Percentiles rank a stretch among this genome's conserved stretches.
These are phyloP conservation scores for Herpetomonas samuelpessoai DNA, from an alignment of 208 protist genomes.

Conservation along the genomic window DNA sequence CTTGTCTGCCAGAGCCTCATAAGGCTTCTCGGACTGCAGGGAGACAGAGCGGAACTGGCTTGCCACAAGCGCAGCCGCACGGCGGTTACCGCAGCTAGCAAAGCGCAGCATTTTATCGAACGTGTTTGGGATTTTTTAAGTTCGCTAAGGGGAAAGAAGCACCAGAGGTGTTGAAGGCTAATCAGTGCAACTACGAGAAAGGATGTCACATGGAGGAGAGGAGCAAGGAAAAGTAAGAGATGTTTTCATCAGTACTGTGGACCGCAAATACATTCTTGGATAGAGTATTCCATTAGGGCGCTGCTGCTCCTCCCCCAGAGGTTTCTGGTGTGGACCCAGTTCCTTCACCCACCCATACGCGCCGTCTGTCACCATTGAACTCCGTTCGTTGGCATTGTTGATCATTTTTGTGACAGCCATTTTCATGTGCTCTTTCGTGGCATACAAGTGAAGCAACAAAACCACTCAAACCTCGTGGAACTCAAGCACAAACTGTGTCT, in stretches of 20 bases:
- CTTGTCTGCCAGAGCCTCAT: constrained; percentile 75
- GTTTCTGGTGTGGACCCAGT: no score
- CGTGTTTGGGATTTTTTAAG: background rate
- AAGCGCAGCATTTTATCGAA: constrained; percentile 27
- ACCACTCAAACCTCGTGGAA: constrained; percentile 29
- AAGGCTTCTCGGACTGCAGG: constrained; percentile 88
- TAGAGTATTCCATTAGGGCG: background rate
- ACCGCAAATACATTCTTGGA: background rate
- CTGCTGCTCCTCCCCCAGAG: background rate
- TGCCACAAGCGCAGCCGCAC: constrained; percentile 10
- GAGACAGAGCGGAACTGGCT: constrained; percentile 38
- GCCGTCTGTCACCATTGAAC: no score
- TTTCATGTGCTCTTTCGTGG: no score
- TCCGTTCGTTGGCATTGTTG: no score
- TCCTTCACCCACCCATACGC: no score
- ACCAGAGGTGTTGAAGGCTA: background rate
- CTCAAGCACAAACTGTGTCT: constrained; percentile 66
- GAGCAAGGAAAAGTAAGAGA: background rate
- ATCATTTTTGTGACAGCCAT: no score
- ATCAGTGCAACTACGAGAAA: background rate
- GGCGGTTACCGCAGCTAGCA: constrained; percentile 17
- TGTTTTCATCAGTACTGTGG: background rate
- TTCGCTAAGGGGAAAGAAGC: constrained; percentile 1
- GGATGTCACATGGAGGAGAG: background rate
- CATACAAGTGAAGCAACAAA: no score